Percentiles rank a stretch among this genome's conserved stretches.
These are phyloP conservation scores for Monilinia aucupariae DNA, from an alignment of 2,329 filamentous ascomycete genomes.

Conservation along the genomic window DNA sequence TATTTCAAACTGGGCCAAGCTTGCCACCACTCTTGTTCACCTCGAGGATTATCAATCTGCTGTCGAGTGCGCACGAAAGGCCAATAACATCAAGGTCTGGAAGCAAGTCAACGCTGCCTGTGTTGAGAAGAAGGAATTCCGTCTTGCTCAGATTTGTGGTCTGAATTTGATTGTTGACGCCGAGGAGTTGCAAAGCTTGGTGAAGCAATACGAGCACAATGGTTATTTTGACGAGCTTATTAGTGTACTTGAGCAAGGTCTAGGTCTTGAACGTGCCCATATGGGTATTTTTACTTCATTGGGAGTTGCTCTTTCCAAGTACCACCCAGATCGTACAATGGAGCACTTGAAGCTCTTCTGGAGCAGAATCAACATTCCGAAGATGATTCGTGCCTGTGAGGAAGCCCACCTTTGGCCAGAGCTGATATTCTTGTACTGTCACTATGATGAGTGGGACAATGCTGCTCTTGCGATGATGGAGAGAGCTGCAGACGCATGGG, in stretches of 20 bases:
- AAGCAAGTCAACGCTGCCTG: constrained; percentile 97
- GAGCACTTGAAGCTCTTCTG: constrained; percentile 99
- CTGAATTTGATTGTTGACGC: constrained; percentile 97
- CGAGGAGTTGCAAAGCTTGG: constrained; percentile 85
- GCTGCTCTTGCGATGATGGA: constrained; percentile 97
- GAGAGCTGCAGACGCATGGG: constrained; percentile 94
- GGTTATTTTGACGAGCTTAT: constrained; percentile 99
- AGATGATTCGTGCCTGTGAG: constrained; percentile 90
- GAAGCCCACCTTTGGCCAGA: constrained; percentile 96
- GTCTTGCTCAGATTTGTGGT: constrained; percentile 96
- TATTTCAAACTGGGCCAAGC: constrained; percentile 99
- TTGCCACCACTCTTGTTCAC: constrained; percentile 95
- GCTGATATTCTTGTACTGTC: constrained; percentile 94
- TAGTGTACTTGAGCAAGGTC: constrained; percentile 83
- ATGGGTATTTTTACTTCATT: constrained; percentile 97
- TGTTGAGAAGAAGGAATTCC: constrained; percentile 97
- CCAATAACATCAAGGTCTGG: constrained; percentile 99
- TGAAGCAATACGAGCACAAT: constrained; percentile 93
- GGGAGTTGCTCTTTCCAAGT: constrained; percentile 87
- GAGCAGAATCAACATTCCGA: constrained; percentile 95
- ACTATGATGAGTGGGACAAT: constrained; percentile 98
- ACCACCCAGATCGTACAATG: constrained; percentile 94
- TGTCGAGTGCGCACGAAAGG: constrained; percentile 95
- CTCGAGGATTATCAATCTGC: constrained; percentile 95
- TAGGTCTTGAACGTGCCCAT: constrained; percentile 69